Percentiles rank a stretch among this genome's conserved stretches.
phyloP scores from a whole-genome alignment of 345 rosid genomes.

The Gossypium longicalyx region DNA sequence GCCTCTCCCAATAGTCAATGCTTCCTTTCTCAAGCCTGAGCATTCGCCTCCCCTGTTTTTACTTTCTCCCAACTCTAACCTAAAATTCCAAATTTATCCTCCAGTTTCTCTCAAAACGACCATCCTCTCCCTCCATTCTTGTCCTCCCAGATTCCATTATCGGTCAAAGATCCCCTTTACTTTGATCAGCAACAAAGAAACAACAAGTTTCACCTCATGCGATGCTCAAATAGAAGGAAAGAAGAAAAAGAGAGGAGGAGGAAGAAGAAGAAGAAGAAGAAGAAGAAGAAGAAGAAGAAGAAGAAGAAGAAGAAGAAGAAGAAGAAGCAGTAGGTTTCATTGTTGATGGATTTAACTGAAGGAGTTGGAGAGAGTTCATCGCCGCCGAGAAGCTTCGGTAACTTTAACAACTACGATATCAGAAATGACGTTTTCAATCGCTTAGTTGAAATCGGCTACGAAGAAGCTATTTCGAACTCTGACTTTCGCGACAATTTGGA shows the following conservation, averaged over 20 bases:
- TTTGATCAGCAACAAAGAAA: conserved; percentile 6
- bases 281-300: background rate
- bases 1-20: background rate
- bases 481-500: conserved; percentile 51
- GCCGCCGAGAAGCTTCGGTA: conserved; percentile 59
- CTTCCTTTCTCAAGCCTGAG: conserved; percentile 3
- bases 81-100: conserved; percentile 28
- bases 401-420: conserved; percentile 40
- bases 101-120: background rate
- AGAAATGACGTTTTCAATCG: conserved; percentile 50
- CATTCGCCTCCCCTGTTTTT: conserved; percentile 11
- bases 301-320: background rate
- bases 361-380: conserved; percentile 82
- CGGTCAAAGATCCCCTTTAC: conserved; percentile 49
- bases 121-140: background rate
- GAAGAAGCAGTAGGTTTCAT: background rate
- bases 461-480: conserved; percentile 46
- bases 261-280: background rate
- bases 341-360: conserved; percentile 58
- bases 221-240: conserved; percentile 1
- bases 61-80: background rate
- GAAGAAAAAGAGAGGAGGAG: background rate
- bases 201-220: conserved; percentile 9
- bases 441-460: conserved; percentile 45
- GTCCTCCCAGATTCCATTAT: conserved; percentile 32